Percentiles rank a stretch among this genome's conserved stretches.
Conservation (phyloP, 2,329 filamentous ascomycete species). For the Stagonosporopsis cucurbitacearum region DNA sequence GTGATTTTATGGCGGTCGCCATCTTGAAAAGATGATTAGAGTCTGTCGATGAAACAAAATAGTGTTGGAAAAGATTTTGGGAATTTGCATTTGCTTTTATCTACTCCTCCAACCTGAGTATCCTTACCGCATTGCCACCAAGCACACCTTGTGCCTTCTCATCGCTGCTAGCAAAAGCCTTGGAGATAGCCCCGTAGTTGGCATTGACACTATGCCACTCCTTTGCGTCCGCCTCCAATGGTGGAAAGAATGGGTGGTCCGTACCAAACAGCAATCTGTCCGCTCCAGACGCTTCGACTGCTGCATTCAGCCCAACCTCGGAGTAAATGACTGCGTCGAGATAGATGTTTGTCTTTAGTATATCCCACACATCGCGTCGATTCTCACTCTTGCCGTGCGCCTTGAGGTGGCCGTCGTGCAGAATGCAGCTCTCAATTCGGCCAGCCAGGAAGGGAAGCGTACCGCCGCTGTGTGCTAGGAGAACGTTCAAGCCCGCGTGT, state of each 20-base stretch:
- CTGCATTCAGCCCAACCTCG: slow-evolving; percentile 73
- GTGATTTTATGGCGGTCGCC: too few relatives aligned
- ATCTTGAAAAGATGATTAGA: too few relatives aligned
- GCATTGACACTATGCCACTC: slow-evolving; percentile 74
- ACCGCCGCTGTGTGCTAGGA: slow-evolving; percentile 87
- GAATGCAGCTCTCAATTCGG: slow-evolving; percentile 83
- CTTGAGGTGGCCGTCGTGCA: slow-evolving; percentile 79
- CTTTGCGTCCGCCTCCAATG: slow-evolving; percentile 66
- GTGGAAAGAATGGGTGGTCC: slow-evolving; percentile 86
- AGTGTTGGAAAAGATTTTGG: neutral
- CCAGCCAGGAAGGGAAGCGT: slow-evolving; percentile 89
- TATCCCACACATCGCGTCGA: slow-evolving; percentile 67
- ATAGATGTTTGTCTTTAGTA: slow-evolving; percentile 78
- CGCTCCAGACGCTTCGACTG: slow-evolving; percentile 69
- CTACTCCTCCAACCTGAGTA: slow-evolving; percentile 50
- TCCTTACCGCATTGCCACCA: slow-evolving; percentile 64
- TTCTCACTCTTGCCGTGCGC: slow-evolving; percentile 65
- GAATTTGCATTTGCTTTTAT: neutral
- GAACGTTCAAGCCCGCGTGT: slow-evolving; percentile 71
- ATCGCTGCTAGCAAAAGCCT: slow-evolving; percentile 56
- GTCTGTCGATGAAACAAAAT: too few relatives aligned
- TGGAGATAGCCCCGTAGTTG: slow-evolving; percentile 63
- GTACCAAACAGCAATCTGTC: slow-evolving; percentile 81
- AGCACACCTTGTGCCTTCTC: slow-evolving; percentile 61
- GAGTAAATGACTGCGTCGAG: slow-evolving; percentile 88